phyloP scores from a whole-genome alignment of 805 yeast species.

The Metschnikowia kunwiensis region DNA sequence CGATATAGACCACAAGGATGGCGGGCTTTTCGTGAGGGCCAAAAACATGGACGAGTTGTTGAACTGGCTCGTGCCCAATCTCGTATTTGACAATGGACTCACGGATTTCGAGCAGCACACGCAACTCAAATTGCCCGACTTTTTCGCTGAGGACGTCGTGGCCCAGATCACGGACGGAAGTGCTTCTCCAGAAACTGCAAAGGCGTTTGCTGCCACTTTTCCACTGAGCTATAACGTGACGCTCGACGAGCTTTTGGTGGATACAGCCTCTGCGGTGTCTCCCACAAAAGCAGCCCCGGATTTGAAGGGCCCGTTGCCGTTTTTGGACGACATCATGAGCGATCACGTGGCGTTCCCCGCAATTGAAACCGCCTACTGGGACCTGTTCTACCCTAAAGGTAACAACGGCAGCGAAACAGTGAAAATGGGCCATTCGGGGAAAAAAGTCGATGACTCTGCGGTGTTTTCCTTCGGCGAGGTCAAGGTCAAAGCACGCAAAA shows the following conservation, averaged over 20 bases:
- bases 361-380: constrained; percentile 44
- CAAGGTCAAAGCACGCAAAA: constrained; percentile 32
- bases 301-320: constrained; percentile 27
- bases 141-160: constrained; percentile 8
- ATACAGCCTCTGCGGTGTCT: constrained; percentile 1
- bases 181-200: constrained; percentile 20
- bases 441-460: constrained; percentile 18
- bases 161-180: constrained; percentile 16
- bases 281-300: neutral
- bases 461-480: constrained; percentile 24
- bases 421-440: constrained; percentile 11
- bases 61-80: constrained; percentile 41
- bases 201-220: constrained; percentile 24
- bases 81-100: constrained; percentile 36
- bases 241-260: constrained; percentile 35
- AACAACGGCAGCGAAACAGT: constrained; percentile 17
- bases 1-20: constrained; percentile 30
- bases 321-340: constrained; percentile 37
- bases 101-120: constrained; percentile 16
- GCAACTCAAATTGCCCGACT: constrained; percentile 14
- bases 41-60: constrained; percentile 33
- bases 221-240: constrained; percentile 32
- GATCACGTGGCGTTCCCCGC: too few relatives aligned
- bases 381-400: constrained; percentile 23
- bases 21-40: constrained; percentile 30